phyloP scores from a whole-genome alignment of 2,329 filamentous ascomycete species.

The Scytalidium sp. region DNA sequence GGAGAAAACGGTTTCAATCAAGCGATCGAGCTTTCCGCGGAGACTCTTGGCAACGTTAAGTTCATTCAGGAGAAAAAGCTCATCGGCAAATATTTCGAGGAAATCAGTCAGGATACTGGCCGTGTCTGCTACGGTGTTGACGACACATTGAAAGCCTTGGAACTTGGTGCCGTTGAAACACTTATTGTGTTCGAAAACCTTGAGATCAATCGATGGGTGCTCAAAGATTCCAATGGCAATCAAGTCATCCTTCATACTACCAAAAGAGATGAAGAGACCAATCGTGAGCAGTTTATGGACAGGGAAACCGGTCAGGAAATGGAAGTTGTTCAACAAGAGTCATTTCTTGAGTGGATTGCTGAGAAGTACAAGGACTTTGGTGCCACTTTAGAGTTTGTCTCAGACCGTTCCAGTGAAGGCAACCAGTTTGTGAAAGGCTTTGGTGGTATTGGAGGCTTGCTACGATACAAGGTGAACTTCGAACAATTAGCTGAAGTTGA shows the following conservation, averaged over 20 bases:
- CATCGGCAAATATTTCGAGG: slow-evolving; percentile 98
- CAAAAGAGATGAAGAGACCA: slow-evolving; percentile 73
- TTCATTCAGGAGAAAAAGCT: slow-evolving; percentile 99
- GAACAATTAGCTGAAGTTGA: slow-evolving; percentile 92
- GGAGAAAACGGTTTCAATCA: slow-evolving; percentile 99
- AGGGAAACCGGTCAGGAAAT: slow-evolving; percentile 96
- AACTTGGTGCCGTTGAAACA: slow-evolving; percentile 90
- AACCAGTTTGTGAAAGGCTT: slow-evolving; percentile 99
- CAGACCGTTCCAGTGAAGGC: slow-evolving; percentile 93
- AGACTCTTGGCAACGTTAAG: slow-evolving; percentile 98
- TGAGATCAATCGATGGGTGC: slow-evolving; percentile 85
- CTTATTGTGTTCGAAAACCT: slow-evolving; percentile 97
- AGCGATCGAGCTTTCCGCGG: slow-evolving; percentile 90
- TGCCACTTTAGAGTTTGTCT: slow-evolving; percentile 93
- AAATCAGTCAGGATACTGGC: slow-evolving; percentile 96
- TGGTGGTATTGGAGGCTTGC: slow-evolving; percentile 93
- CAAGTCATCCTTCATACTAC: slow-evolving; percentile 83
- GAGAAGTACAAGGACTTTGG: slow-evolving; percentile 99
- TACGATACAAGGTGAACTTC: slow-evolving; percentile 99
- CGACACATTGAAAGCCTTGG: slow-evolving; percentile 93
- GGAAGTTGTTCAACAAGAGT: slow-evolving; percentile 83
- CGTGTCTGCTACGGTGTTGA: slow-evolving; percentile 98
- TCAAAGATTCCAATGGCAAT: slow-evolving; percentile 73
- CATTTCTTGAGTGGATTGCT: slow-evolving; percentile 99
- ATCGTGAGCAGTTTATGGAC: slow-evolving; percentile 87